phyloP scores from a whole-genome alignment of 805 yeast species.

The Monosporozyma siamensis region DNA sequence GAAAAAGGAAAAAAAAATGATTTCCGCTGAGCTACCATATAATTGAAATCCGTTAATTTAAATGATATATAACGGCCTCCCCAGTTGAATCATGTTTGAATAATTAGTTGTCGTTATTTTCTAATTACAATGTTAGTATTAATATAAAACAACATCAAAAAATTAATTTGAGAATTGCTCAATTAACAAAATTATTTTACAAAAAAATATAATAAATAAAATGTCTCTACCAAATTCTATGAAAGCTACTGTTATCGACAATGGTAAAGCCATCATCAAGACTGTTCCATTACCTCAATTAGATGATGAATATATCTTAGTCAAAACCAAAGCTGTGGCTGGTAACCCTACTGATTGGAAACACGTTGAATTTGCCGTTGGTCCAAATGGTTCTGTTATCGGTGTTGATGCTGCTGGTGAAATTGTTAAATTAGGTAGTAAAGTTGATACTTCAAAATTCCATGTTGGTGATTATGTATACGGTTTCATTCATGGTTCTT shows the following conservation, averaged over 20 bases:
- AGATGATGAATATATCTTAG: constrained; percentile 31
- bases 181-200: neutral
- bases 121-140: too few species aligned
- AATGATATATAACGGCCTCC: too few species aligned
- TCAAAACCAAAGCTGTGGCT: constrained; percentile 46
- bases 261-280: constrained; percentile 22
- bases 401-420: constrained; percentile 59
- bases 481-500: constrained; percentile 45
- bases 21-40: too few species aligned
- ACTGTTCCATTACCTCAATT: constrained; percentile 30
- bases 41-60: too few species aligned
- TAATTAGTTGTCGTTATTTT: too few species aligned
- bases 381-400: constrained; percentile 40
- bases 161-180: too few species aligned
- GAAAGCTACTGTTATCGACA: constrained; percentile 35
- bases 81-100: too few species aligned
- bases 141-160: too few species aligned
- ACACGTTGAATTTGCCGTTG: constrained; percentile 35
- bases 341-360: constrained; percentile 66
- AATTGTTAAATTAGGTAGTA: constrained; percentile 40
- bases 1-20: too few species aligned
- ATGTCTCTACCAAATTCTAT: constrained; percentile 26
- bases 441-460: constrained; percentile 26
- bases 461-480: constrained; percentile 47
- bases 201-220: neutral